Base-by-base conservation (phyloP, 1,139 yeast genomes). In the Scheffersomyces insectosa region DNA sequence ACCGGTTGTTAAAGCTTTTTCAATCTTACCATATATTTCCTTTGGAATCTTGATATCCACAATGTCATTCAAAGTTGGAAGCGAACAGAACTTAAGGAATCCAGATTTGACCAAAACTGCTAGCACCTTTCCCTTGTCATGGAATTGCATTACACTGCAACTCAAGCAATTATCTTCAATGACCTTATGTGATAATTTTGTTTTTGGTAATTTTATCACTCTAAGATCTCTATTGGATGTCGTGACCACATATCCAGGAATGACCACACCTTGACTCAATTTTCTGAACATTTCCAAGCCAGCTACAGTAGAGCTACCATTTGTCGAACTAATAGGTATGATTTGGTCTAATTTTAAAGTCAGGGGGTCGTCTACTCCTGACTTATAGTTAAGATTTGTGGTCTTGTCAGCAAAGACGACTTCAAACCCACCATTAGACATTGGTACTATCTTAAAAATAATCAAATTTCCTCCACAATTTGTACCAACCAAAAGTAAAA, bases 401-500 rank as follows among this genome's bases (percentile, higher is more conserved):
- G 73, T 63, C 44, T 70, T 73, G 42, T 83, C 86, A 4, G 80
- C 74, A 48, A 78, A 75, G 9, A 76, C 77, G 0, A 82, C 88
- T 32, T 72, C 69, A 58, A 83, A 91, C 27, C 88, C 83, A 4
- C 96, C 96, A 33, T 75, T 72, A 0, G 77, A 65, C 42, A 77
- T 80, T 1, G 96, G 96, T 4, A 84, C 60, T 2, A 93, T 65
- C 56, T 85, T 83, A 63, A 80, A 88, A 0, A 83, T 75, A 27
- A 85, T 54, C 13, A 90, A 61, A 44, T 88, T 72, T 13, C 79
- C 88, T 12, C 99, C 99, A 28, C 71, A 70, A 44, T 82, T 80
- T 0, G 97, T 86, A 27, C 99, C 99, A 11, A 85, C 86, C 29
- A 82, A 68, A 62, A 91, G 65, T 28, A 88, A 59, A 39, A 93